Evolutionary conservation across 1,139 yeast species (phyloP).

Genomic region (Pichia norvegensis): DNA sequence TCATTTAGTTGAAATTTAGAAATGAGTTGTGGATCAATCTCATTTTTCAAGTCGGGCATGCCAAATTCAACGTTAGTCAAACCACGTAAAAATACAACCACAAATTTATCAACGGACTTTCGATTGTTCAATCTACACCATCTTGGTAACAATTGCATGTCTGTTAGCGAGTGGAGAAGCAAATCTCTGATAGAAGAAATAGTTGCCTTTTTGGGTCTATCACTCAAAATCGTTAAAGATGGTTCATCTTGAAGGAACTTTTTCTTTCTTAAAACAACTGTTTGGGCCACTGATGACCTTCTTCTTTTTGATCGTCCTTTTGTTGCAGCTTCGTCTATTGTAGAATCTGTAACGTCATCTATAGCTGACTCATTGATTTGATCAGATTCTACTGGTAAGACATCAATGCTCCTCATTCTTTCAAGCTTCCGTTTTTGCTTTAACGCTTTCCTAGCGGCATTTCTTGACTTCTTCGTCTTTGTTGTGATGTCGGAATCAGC

Average conservation of each 20-base stretch:
- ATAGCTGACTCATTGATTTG: neutral
- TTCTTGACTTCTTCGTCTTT: neutral
- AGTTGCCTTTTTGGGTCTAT: slow-evolving; percentile 28
- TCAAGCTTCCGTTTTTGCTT: neutral
- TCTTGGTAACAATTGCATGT: slow-evolving; percentile 33
- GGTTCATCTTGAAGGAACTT: slow-evolving; percentile 31
- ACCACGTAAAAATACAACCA: slow-evolving; percentile 64
- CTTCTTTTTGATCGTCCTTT: slow-evolving; percentile 31
- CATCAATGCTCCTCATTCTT: too few relatives aligned
- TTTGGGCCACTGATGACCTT: slow-evolving; percentile 35
- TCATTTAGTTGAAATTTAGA: slow-evolving; percentile 19
- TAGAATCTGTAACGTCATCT: neutral
- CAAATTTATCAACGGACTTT: slow-evolving; percentile 40
- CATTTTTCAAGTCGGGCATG: slow-evolving; percentile 9
- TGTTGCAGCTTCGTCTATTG: slow-evolving; percentile 6
- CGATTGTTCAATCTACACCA: slow-evolving; percentile 40
- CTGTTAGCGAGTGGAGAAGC: slow-evolving; percentile 40
- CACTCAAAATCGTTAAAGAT: slow-evolving; percentile 13
- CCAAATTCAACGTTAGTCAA: slow-evolving; percentile 42
- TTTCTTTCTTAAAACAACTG: slow-evolving; percentile 25
- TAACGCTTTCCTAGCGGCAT: slow-evolving; percentile 5
- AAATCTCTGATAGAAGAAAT: slow-evolving; percentile 46
- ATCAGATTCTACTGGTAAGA: neutral
- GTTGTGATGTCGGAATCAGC: neutral
- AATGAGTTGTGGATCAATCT: slow-evolving; percentile 12